Evolutionary conservation across 108 stramenopile genomes (phyloP).

Genomic region (Nitzschia inconspicua): DNA sequence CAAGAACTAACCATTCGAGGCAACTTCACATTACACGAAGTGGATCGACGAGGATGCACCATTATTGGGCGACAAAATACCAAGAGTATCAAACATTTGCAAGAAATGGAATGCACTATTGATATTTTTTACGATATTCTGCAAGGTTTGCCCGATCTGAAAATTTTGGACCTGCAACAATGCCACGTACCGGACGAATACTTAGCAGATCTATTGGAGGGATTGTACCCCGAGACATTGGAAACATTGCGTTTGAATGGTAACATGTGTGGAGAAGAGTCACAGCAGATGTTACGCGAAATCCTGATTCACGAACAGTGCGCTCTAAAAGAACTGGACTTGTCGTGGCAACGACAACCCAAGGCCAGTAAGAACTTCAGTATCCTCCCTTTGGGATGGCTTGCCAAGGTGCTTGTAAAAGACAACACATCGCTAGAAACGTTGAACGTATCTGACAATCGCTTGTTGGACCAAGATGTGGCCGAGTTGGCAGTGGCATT

Average conservation of each 20-base stretch:
- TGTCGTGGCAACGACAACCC: slow-evolving; percentile 6
- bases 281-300: neutral
- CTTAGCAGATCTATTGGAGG: slow-evolving; percentile 2
- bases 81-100: neutral
- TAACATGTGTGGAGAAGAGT: neutral
- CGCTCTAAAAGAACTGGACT: neutral
- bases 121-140: neutral
- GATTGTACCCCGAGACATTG: neutral
- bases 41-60: neutral
- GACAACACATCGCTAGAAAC: neutral
- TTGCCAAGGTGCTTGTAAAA: neutral
- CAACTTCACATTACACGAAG: neutral
- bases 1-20: neutral
- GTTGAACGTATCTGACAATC: slow-evolving; percentile 3
- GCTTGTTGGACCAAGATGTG: neutral
- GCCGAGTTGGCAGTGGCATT: neutral
- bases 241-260: slow-evolving; percentile 6
- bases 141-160: neutral
- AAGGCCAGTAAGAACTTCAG: neutral
- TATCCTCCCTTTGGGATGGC: neutral
- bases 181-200: slow-evolving; percentile 7
- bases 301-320: neutral
- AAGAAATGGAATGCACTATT: too few relatives aligned
- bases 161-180: neutral
- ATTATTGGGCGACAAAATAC: neutral